Evolutionary conservation across 2,329 filamentous ascomycete genomes (phyloP).

Genomic region (Trichoderma citrinoviride): DNA sequence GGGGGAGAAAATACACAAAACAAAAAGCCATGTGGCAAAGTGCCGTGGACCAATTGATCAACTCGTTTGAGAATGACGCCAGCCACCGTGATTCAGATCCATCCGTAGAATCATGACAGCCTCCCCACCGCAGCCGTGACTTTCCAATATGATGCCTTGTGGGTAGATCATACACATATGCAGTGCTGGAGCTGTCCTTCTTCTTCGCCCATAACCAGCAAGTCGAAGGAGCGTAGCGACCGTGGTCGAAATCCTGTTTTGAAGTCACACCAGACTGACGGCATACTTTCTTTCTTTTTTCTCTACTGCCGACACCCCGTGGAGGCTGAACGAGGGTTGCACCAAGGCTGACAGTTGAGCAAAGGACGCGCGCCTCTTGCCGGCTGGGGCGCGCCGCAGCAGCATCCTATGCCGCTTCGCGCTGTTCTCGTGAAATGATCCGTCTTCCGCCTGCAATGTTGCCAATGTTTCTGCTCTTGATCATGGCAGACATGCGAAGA

Average conservation of each 20-base stretch:
- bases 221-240: neutral
- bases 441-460: neutral
- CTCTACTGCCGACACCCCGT: neutral
- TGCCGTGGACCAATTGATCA: constrained; percentile 9
- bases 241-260: neutral
- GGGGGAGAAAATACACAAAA: neutral
- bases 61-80: constrained; percentile 15
- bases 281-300: too few relatives aligned
- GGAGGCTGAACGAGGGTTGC: neutral
- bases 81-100: constrained; percentile 11
- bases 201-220: neutral
- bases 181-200: neutral
- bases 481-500: neutral
- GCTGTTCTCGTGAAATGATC: neutral
- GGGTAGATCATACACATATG: neutral
- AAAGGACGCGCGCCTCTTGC: neutral
- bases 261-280: neutral
- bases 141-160: neutral
- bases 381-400: neutral
- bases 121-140: neutral
- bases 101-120: neutral
- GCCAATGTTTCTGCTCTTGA: neutral
- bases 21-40: constrained; percentile 15
- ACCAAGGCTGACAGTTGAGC: neutral
- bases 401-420: neutral